Percentiles rank a stretch among this genome's conserved stretches.
These are phyloP conservation scores for Saccharomyces hybrid DNA, from an alignment of 1,139 yeast species.

Conservation along the genomic window DNA sequence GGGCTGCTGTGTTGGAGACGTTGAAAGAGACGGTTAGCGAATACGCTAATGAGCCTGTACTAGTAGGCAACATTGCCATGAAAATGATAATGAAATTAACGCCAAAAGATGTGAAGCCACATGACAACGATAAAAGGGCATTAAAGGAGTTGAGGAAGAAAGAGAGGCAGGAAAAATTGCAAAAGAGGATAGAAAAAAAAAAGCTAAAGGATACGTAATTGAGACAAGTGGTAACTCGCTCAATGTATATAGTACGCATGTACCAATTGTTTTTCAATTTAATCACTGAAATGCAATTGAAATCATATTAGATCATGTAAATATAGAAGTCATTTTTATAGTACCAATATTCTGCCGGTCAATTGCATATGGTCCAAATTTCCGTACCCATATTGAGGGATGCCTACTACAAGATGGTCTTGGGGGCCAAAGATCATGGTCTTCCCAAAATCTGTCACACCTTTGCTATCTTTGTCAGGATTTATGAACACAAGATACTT, in stretches of 20 bases:
- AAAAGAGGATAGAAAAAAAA: conserved; percentile 12
- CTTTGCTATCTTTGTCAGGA: conserved; percentile 14
- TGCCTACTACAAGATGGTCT: conserved; percentile 37
- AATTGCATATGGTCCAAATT: conserved; percentile 16
- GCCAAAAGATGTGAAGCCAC: conserved; percentile 21
- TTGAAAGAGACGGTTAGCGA: conserved; percentile 32
- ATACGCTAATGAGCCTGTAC: conserved; percentile 28
- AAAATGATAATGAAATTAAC: conserved; percentile 26
- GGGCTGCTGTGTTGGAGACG: conserved; percentile 29
- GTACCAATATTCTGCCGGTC: conserved; percentile 14
- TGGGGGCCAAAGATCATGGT: conserved; percentile 26
- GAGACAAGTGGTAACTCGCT: background rate
- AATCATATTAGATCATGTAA: background rate
- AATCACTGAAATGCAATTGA: background rate
- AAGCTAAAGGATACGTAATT: background rate
- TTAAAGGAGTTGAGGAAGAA: conserved; percentile 24
- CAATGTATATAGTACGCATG: background rate
- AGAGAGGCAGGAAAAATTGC: conserved; percentile 25
- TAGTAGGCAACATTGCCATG: conserved; percentile 29
- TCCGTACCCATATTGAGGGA: conserved; percentile 39
- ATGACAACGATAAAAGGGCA: conserved; percentile 16
- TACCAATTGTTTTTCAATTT: background rate
- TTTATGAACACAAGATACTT: conserved; percentile 10
- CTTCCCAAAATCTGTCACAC: conserved; percentile 40
- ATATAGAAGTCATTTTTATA: conserved; percentile 2